Evolutionary conservation across 139 green algal species (phyloP), one percentile per base, ranked within the genome.

Genomic region (Nannochloris sp.): DNA sequence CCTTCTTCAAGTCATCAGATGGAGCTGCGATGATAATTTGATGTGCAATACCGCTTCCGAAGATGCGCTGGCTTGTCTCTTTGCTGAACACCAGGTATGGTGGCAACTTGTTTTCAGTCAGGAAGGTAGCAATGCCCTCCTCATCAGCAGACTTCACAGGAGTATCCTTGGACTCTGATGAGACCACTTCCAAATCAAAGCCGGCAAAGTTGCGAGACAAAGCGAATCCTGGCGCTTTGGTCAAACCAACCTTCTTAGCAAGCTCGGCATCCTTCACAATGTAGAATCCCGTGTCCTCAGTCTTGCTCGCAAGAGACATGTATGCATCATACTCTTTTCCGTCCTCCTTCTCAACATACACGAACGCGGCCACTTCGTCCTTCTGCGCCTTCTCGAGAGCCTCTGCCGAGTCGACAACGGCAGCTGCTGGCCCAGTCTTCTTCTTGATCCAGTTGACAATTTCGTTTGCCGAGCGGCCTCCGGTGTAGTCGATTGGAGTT

Each of bases 371-470:
- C 11, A 94, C 50, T 36, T 69, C 70, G 12, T 68, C 69, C 1
- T 74, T 69, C 49, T 80, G 65, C 56, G 61, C 58, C 49, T 71
- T 70, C 33, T 78, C 65, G 25, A 90, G 66, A 26, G 71, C 79
- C 2, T 79, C 77, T 1, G 59, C 68, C 5, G 56, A 64, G 0
- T 72, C 68, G 6, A 93, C 51, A 13, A 71, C 80, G 2, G 63
- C 64, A 36, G 87, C 84, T 56, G 83, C 55, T 16, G 88, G 88
- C 29, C 88, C 88, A n/a, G 86, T 87, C 81, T 90, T 92, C 80
- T 93, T 94, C 75, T 87, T 88, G 2, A 95, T 60, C 88, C 88
- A 95, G 25, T 43, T 49, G 1, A 89, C 66, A 23, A 95, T 94
- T 65, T 78, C 79, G 4, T 84, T 79, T 45, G 69, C 75, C 4